Base-by-base conservation (phyloP, 768 basidiomycete genomes). In the Rhodosporidiobolus odoratus region DNA sequence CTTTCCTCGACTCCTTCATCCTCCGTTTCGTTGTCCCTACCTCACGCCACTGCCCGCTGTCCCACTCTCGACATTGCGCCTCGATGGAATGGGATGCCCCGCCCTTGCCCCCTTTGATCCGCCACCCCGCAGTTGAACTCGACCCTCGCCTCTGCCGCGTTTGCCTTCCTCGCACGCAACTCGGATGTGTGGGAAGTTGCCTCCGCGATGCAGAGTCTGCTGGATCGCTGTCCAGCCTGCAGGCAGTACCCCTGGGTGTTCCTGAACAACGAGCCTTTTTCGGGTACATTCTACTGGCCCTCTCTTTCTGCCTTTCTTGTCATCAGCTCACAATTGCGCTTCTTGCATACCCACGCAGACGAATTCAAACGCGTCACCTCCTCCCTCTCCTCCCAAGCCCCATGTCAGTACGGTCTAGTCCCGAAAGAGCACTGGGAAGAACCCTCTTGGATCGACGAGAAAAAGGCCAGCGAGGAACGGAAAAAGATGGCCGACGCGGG, bases 231-330 rank as follows among this genome's bases (percentile, higher is more conserved):
- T 43, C 41, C 52, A 0, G 27, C 17, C 47, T 23, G 21, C 23
- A n/a, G 34, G 25, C 57, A 37, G 38, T 92, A 92, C 79, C 89
- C 90, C 15, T 92, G 88, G 81, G 86, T 89, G n/a, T 86, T 92
- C 76, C 83, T 94, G 47, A 92, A 93, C 78, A 91, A 93, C 60
- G 86, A 87, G 73, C 85, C 85, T 0, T 91, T 91, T 78, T 82
- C 83, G 3, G 86, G 57, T 58, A 7, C 25, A 40, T 19, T 15
- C 37, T 10, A 27, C 52, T 53, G 52, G 12, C 52, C 52, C 52
- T 53, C 35, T 32, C 32, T 38, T 38, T 21, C 56, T 21, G 35
- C 30, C 32, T 30, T 12, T 32, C 32, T 13, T 15, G 15, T 13
- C 32, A 17, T 54, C 30, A 15, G 17, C 32, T 13, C 32, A 7